A percentile compares a stretch with the other conserved stretches of the same genome.
Conservation (phyloP, 805 yeast genomes). For the Cyberlindnera euphorbiae region DNA sequence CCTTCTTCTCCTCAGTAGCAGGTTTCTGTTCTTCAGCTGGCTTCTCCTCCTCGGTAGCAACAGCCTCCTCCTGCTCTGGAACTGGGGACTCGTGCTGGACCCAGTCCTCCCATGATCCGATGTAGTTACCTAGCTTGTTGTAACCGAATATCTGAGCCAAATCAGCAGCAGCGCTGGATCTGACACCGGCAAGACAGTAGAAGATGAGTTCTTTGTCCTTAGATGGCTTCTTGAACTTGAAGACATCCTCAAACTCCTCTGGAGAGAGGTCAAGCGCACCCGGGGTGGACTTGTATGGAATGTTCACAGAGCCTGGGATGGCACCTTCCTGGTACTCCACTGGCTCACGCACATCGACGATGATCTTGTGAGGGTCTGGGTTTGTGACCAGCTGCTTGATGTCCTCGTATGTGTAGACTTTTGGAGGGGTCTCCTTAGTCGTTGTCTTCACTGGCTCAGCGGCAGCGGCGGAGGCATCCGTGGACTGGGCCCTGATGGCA, state of each 20-base stretch:
- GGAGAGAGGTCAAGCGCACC: conserved; percentile 80
- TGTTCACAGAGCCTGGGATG: conserved; percentile 80
- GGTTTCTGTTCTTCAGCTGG: not conserved
- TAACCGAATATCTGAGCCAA: conserved; percentile 90
- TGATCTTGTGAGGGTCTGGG: conserved; percentile 46
- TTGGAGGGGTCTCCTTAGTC: conserved; percentile 18
- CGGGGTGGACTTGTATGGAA: conserved; percentile 87
- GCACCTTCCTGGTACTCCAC: conserved; percentile 63
- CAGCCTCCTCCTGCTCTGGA: conserved; percentile 10
- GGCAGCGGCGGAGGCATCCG: not conserved
- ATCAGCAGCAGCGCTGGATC: conserved; percentile 88
- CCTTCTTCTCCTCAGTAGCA: not conserved
- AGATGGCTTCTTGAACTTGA: conserved; percentile 78
- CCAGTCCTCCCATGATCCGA: conserved; percentile 91
- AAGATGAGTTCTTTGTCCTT: conserved; percentile 71
- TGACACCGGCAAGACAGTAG: conserved; percentile 89
- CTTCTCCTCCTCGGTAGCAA: not conserved
- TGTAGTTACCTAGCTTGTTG: conserved; percentile 74
- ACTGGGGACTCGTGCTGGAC: conserved; percentile 34
- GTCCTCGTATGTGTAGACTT: conserved; percentile 46
- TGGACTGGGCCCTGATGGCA: conserved; percentile 12
- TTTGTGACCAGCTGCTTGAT: conserved; percentile 40
- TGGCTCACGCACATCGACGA: conserved; percentile 93
- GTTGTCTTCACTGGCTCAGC: not conserved
- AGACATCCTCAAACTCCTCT: conserved; percentile 75